Evolutionary conservation across 305 asterid genomes (phyloP).

Genomic region (Salvia sclarea): DNA sequence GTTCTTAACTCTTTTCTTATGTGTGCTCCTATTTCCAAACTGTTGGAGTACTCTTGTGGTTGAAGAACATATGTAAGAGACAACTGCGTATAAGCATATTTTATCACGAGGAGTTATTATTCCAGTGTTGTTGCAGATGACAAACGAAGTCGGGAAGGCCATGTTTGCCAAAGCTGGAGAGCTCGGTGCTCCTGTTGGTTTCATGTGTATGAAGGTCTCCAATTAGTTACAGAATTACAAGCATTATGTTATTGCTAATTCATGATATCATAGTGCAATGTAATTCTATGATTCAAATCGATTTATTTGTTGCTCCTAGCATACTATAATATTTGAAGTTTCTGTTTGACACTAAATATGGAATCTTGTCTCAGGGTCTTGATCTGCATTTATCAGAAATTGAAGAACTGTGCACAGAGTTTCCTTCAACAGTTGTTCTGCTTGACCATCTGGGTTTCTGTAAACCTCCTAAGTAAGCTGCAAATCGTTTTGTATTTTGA

Average conservation of each 20-base stretch:
- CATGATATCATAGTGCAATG: neutral
- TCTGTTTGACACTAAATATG: conserved; percentile 2
- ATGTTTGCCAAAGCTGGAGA: conserved; percentile 90
- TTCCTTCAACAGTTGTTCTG: conserved; percentile 75
- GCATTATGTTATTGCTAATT: neutral
- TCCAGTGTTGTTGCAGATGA: conserved; percentile 59
- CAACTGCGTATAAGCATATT: neutral
- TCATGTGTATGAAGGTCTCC: conserved; percentile 88
- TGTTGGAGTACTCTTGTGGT: neutral
- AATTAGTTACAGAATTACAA: conserved; percentile 8
- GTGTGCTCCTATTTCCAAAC: neutral
- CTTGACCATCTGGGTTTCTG: conserved; percentile 88
- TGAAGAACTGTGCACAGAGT: conserved; percentile 68
- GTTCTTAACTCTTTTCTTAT: neutral
- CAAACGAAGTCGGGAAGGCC: conserved; percentile 79
- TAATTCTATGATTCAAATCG: neutral
- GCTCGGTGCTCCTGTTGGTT: conserved; percentile 84
- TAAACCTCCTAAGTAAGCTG: conserved; percentile 81
- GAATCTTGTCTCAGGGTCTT: conserved; percentile 64
- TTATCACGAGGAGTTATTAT: conserved; percentile 9
- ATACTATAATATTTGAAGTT: neutral
- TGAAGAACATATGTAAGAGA: conserved; percentile 1
- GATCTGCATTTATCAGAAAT: conserved; percentile 73
- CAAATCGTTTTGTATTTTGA: conserved; percentile 17
- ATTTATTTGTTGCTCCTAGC: conserved; percentile 8